These are phyloP conservation scores for Aspergillus carlsbadensis DNA, from an alignment of 495 filamentous ascomycete species.

Conservation along the genomic window DNA sequence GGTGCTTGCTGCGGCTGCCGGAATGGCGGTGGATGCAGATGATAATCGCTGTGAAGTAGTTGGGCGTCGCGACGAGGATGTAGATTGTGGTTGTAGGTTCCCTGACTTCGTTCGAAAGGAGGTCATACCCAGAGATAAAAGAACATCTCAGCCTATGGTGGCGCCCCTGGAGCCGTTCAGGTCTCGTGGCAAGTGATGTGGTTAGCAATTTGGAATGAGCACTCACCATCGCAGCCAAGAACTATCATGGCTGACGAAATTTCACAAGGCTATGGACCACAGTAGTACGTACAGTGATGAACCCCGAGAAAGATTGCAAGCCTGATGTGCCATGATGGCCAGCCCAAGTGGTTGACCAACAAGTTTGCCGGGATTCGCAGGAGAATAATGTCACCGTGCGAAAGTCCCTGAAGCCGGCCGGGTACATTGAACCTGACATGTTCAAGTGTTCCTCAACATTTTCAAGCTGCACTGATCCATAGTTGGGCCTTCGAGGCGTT, in stretches of 20 bases:
- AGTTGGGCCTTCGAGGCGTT: conserved; percentile 34
- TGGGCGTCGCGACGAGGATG: conserved; percentile 43
- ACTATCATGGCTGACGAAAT: conserved; percentile 48
- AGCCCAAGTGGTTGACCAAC: conserved; percentile 43
- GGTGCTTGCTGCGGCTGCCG: conserved; percentile 35
- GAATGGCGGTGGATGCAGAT: conserved; percentile 31
- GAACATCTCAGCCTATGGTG: conserved; percentile 39
- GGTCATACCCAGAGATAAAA: conserved; percentile 10
- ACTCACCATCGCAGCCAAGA: conserved; percentile 32
- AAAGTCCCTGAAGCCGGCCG: conserved; percentile 36
- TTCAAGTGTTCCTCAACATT: conserved; percentile 39
- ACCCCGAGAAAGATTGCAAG: conserved; percentile 47
- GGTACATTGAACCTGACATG: conserved; percentile 35
- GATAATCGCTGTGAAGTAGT: conserved; percentile 44
- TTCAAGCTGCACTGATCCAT: conserved; percentile 43
- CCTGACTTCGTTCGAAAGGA: no score
- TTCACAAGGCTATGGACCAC: conserved; percentile 39
- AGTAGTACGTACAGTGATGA: conserved; percentile 41
- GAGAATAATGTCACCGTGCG: conserved; percentile 44
- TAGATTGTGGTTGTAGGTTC: conserved; percentile 38
- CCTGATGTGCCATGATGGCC: conserved; percentile 33
- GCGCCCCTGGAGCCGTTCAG: conserved; percentile 39
- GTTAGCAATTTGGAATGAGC: no score
- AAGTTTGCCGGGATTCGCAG: conserved; percentile 47
- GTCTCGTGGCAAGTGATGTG: background rate